phyloP scores from a whole-genome alignment of 2,329 filamentous ascomycete genomes.

The Fusarium hainanense region DNA sequence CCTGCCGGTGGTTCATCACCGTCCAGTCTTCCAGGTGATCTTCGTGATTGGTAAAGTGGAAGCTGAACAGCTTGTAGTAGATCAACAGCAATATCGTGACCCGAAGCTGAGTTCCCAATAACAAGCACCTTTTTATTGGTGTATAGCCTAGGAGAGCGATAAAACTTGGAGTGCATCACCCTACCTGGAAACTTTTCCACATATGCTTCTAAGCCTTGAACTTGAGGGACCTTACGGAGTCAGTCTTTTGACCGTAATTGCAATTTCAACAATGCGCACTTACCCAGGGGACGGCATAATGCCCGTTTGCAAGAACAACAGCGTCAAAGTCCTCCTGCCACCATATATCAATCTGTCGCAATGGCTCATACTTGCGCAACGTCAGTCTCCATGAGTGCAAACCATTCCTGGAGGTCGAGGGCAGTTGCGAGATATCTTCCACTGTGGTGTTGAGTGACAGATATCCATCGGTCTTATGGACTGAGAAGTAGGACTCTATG shows the following conservation, averaged over 20 bases:
- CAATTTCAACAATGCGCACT: background rate
- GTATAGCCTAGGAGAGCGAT: slow-evolving; percentile 54
- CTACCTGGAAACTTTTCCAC: slow-evolving; percentile 53
- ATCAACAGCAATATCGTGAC: slow-evolving; percentile 54
- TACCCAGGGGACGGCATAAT: slow-evolving; percentile 60
- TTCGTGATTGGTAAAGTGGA: slow-evolving; percentile 64
- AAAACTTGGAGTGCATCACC: slow-evolving; percentile 59
- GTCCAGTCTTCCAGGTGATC: slow-evolving; percentile 63
- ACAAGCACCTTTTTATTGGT: slow-evolving; percentile 51
- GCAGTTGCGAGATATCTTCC: slow-evolving; percentile 57
- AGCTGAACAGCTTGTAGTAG: slow-evolving; percentile 51
- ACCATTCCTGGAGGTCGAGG: background rate
- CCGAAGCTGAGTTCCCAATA: slow-evolving; percentile 59
- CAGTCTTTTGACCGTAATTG: accelerated
- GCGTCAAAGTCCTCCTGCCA: slow-evolving; percentile 64
- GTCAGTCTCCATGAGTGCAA: slow-evolving; percentile 59
- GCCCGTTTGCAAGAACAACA: slow-evolving; percentile 57
- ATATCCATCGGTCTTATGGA: slow-evolving; percentile 58
- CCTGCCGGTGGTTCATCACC: slow-evolving; percentile 58
- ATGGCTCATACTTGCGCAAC: slow-evolving; percentile 58
- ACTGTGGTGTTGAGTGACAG: slow-evolving; percentile 64
- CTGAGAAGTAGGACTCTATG: slow-evolving; percentile 65
- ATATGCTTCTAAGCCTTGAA: slow-evolving; percentile 57
- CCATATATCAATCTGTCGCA: slow-evolving; percentile 61
- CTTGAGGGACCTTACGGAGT: slow-evolving; percentile 55